Evolutionary conservation across 2,329 filamentous ascomycete species (phyloP), one percentile per base, ranked within the genome.

Genomic region (Venturia nashicola): DNA sequence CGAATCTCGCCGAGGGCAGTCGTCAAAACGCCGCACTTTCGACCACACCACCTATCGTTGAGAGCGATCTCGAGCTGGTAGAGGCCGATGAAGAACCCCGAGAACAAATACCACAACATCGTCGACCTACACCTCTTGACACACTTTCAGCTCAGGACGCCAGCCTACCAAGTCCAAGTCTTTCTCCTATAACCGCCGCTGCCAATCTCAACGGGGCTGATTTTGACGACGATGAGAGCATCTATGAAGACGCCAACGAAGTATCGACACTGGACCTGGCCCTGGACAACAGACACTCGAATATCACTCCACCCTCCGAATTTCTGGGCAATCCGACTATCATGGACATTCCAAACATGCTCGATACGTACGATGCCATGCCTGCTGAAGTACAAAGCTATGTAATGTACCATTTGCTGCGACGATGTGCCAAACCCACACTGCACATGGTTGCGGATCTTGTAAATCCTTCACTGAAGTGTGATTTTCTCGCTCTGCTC

Each of bases 341-440:
- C 23, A 83, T 92, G 76, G 90, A 95, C 69, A 89, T 93, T n/a
- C 89, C 89, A 8, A 84, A 82, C 18, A 90, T 99, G 81, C 78
- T 99, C 18, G 89, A 96, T 69, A 86, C 87, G 2, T 99, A 97
- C 70, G 93, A 97, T 73, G 84, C 88, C 7, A 89, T 99, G 82
- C 91, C 93, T 1, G 85, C 89, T 55, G 88, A 94, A 70, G 86
- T 99, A 83, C 94, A 99, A 76, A 89, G 89, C 0, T 96, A 96
- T 72, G 87, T 99, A 76, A 96, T 99, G 86, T 97, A 95, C 72
- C 93, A 99, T 72, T 85, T 99, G 64, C 82, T 99, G 34, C 87
- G 90, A 64, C 84, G 94, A 59, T 97, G 92, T 71, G 85, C 91
- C 6, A 89, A 95, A 68, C 88, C 91, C 51, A 96, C 92, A 0